Conservation (phyloP, 441 rosid genomes). For the Aquilaria agallochum region DNA sequence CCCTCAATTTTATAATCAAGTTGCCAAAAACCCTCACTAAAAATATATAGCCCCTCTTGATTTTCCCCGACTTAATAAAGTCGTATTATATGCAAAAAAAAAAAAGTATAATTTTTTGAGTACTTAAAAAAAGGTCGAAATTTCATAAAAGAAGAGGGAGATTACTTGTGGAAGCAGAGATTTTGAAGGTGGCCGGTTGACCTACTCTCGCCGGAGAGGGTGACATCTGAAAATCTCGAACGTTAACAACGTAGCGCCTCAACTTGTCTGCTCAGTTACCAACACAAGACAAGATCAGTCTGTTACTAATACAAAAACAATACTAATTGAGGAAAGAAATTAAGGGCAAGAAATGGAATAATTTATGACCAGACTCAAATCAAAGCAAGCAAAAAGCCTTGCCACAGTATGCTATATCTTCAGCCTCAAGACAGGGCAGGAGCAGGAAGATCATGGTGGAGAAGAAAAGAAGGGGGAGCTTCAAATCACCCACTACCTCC, state of each 20-base stretch:
- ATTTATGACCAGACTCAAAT: constrained; percentile 29
- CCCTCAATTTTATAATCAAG: background rate
- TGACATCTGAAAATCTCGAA: constrained; percentile 27
- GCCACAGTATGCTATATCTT: constrained; percentile 34
- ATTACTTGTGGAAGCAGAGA: constrained; percentile 39
- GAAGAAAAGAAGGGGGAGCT: constrained; percentile 8
- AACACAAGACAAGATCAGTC: background rate
- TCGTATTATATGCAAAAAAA: background rate
- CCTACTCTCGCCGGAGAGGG: constrained; percentile 37
- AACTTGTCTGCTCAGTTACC: constrained; percentile 23
- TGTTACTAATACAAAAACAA: background rate
- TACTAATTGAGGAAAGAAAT: background rate
- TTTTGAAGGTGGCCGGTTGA: constrained; percentile 33
- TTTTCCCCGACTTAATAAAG: background rate
- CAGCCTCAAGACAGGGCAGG: constrained; percentile 25
- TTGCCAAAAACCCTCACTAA: background rate
- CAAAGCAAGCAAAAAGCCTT: constrained; percentile 2
- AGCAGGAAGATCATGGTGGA: constrained; percentile 15
- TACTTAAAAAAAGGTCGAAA: background rate
- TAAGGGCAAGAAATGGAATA: background rate
- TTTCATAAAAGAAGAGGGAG: background rate
- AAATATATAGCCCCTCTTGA: background rate
- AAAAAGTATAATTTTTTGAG: background rate
- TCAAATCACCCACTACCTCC: constrained; percentile 1
- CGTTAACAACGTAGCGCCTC: constrained; percentile 30